Conservation (phyloP, 164 flowering plant species). For the Annona cherimola region DNA sequence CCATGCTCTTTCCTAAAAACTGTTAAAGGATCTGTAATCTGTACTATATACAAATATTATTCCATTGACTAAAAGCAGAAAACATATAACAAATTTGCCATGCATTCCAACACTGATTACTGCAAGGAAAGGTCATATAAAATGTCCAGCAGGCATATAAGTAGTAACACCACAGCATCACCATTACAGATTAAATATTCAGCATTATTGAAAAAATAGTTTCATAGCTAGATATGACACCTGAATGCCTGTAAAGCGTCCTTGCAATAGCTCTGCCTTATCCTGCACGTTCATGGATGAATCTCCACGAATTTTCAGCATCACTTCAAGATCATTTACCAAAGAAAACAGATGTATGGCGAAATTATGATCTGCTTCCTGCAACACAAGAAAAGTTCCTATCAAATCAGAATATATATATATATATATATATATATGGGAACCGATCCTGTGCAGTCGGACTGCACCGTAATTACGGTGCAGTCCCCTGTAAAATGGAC, state of each 20-base stretch:
- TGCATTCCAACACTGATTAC: neutral
- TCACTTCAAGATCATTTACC: constrained; percentile 39
- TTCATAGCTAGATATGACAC: constrained; percentile 24
- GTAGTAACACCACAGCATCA: neutral
- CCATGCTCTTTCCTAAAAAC: too few relatives aligned
- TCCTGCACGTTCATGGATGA: constrained; percentile 23
- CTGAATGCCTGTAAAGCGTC: constrained; percentile 71
- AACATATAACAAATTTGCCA: neutral
- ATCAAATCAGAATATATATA: constrained; percentile 2
- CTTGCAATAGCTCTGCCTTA: constrained; percentile 59
- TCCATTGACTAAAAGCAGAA: neutral
- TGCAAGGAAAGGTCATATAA: neutral
- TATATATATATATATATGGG: neutral
- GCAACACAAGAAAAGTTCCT: constrained; percentile 22
- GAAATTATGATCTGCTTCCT: constrained; percentile 67
- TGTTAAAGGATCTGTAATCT: too few relatives aligned
- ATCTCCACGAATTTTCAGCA: constrained; percentile 46
- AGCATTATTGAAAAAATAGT: too few relatives aligned
- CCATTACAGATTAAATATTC: neutral
- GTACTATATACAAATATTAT: too few relatives aligned
- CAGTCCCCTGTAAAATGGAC: neutral
- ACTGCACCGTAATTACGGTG: neutral
- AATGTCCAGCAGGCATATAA: neutral
- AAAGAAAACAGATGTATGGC: constrained; percentile 39
- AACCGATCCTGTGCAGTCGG: neutral